A percentile compares a stretch with the other conserved stretches of the same genome.
Evolutionary conservation across 306 rosid species (phyloP).

Genomic region (Myrica gale): DNA sequence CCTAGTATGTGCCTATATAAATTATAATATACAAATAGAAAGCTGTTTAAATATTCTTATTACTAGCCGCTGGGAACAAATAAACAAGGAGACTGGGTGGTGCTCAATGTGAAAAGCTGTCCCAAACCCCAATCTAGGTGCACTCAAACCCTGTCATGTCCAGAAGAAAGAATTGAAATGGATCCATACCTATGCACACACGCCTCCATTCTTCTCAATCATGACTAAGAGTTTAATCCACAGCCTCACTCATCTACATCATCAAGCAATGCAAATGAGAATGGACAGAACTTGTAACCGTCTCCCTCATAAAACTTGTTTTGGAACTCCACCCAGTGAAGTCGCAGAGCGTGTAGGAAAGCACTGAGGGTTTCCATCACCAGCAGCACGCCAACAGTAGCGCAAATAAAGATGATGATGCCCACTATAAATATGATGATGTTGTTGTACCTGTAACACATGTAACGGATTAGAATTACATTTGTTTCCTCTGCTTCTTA

Average conservation of each 20-base stretch:
- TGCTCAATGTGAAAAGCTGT: slow-evolving; percentile 39
- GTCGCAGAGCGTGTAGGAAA: slow-evolving; percentile 94
- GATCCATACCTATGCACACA: slow-evolving; percentile 50
- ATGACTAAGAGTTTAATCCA: background rate
- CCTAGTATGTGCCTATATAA: background rate
- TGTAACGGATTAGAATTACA: background rate
- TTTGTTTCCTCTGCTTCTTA: background rate
- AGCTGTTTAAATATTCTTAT: slow-evolving; percentile 10
- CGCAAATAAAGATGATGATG: slow-evolving; percentile 61
- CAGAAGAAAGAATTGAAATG: slow-evolving; percentile 62
- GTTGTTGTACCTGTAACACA: slow-evolving; percentile 68
- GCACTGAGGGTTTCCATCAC: slow-evolving; percentile 94
- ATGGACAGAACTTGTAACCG: slow-evolving; percentile 82
- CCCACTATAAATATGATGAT: slow-evolving; percentile 61
- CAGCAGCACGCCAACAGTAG: slow-evolving; percentile 84
- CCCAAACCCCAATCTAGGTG: slow-evolving; percentile 31
- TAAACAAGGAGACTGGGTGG: slow-evolving; percentile 36
- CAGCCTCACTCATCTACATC: slow-evolving; percentile 61
- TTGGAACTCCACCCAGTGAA: slow-evolving; percentile 98
- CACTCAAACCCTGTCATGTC: slow-evolving; percentile 31
- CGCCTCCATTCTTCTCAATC: slow-evolving; percentile 23
- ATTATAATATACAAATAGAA: slow-evolving; percentile 15
- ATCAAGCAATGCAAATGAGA: slow-evolving; percentile 49
- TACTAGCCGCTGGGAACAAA: slow-evolving; percentile 35
- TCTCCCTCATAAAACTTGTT: slow-evolving; percentile 94